Evolutionary conservation across 495 filamentous ascomycete species (phyloP).

Genomic region (Penicillium pulvis): DNA sequence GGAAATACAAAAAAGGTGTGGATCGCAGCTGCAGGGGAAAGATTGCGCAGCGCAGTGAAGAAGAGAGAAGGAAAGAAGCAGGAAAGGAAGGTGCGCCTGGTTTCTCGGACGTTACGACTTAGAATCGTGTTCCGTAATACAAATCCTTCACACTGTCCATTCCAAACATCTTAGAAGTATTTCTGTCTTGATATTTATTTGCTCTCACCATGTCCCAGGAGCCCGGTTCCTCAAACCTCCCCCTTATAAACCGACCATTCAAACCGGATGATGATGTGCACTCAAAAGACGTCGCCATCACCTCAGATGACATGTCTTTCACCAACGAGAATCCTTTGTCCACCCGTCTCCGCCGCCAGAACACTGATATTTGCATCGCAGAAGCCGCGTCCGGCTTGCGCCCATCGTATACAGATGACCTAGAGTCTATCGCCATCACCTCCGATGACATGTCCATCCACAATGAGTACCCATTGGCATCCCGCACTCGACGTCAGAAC

Average conservation of each 20-base stretch:
- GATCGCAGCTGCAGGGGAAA: background rate
- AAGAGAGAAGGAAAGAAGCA: background rate
- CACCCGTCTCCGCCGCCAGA: background rate
- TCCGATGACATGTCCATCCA: slow-evolving; percentile 9
- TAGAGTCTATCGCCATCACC: slow-evolving; percentile 16
- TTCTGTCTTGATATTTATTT: background rate
- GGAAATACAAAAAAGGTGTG: slow-evolving; percentile 17
- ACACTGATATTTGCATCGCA: background rate
- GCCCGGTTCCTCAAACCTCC: background rate
- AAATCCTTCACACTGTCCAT: background rate
- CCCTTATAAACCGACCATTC: background rate
- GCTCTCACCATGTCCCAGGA: background rate
- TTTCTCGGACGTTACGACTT: background rate
- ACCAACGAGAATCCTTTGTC: slow-evolving; percentile 5
- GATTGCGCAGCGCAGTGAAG: background rate
- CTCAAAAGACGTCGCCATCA: background rate
- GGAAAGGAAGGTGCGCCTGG: background rate
- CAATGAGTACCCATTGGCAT: background rate
- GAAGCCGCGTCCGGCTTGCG: background rate
- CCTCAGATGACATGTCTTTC: slow-evolving; percentile 9
- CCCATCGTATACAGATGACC: slow-evolving; percentile 3
- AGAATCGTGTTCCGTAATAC: background rate
- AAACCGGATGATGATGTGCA: background rate
- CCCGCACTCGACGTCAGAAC: background rate
- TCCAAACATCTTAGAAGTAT: background rate